phyloP scores from a whole-genome alignment of 495 filamentous ascomycete genomes.

The Tuber melanosporum region DNA sequence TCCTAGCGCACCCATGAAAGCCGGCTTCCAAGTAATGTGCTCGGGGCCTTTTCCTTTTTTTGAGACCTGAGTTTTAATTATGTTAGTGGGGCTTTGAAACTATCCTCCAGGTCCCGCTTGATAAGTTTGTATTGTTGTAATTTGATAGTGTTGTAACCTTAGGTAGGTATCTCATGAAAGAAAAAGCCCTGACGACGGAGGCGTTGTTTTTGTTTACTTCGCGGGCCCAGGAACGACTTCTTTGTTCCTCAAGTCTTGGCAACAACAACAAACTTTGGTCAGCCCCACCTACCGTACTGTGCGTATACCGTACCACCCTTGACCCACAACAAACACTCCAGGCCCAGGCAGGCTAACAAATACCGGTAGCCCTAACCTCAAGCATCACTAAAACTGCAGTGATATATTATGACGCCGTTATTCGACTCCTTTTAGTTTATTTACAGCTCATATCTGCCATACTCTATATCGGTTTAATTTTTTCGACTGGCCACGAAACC shows the following conservation, averaged over 20 bases:
- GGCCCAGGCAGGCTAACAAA: neutral
- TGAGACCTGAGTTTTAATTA: neutral
- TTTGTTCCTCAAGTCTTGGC: neutral
- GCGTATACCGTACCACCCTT: neutral
- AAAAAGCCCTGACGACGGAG: conserved; percentile 13
- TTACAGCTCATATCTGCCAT: neutral
- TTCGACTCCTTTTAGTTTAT: neutral
- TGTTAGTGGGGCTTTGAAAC: neutral
- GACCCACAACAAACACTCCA: neutral
- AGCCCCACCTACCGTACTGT: neutral
- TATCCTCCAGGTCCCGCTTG: neutral
- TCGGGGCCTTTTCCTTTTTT: conserved; percentile 4
- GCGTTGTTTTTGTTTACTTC: conserved; percentile 41
- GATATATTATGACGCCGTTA: neutral
- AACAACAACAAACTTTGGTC: neutral
- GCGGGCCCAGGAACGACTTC: conserved; percentile 12
- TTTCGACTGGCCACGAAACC: neutral
- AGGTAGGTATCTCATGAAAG: neutral
- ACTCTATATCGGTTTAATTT: neutral
- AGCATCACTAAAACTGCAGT: neutral
- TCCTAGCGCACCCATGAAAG: conserved; percentile 27
- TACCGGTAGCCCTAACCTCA: neutral
- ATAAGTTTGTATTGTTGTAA: neutral
- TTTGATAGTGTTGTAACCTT: conserved; percentile 10
- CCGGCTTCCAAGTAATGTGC: conserved; percentile 12